These are phyloP conservation scores for Metarhizium album DNA, from an alignment of 2,329 filamentous ascomycete genomes.

Conservation along the genomic window DNA sequence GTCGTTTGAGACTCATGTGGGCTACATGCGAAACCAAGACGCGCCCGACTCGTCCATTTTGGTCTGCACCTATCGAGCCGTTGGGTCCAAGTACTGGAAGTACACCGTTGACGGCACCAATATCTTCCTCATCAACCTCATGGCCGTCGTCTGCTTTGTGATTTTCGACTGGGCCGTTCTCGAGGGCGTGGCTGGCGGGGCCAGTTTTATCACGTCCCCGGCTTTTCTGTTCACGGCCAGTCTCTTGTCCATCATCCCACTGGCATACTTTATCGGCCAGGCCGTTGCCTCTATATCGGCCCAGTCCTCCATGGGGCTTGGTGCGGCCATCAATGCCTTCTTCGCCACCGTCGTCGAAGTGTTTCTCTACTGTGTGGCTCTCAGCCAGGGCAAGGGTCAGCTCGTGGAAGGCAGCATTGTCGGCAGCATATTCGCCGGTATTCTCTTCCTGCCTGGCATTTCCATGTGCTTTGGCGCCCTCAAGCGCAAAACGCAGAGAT, in stretches of 20 bases:
- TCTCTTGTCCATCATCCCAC: conserved; percentile 83
- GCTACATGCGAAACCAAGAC: conserved; percentile 59
- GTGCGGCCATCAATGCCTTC: conserved; percentile 94
- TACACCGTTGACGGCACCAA: conserved; percentile 98
- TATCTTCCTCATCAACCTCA: conserved; percentile 96
- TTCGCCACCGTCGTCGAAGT: conserved; percentile 98
- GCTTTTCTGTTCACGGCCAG: conserved; percentile 79
- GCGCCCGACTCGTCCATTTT: conserved; percentile 75
- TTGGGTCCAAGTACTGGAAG: conserved; percentile 95
- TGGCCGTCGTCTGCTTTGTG: conserved; percentile 85
- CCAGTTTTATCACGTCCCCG: conserved; percentile 67
- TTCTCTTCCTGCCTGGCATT: conserved; percentile 84
- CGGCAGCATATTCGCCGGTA: conserved; percentile 94
- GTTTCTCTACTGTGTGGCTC: conserved; percentile 89
- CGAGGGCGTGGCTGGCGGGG: conserved; percentile 53
- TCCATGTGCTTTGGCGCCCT: conserved; percentile 99
- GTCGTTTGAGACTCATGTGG: conserved; percentile 80
- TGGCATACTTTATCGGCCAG: conserved; percentile 98
- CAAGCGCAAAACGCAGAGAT: conserved; percentile 94
- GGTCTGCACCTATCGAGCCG: conserved; percentile 92
- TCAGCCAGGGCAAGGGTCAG: conserved; percentile 83
- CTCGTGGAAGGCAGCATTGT: conserved; percentile 96
- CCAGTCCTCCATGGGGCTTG: conserved; percentile 95
- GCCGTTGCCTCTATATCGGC: conserved; percentile 97
- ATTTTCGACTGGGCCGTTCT: conserved; percentile 88